Conservation (phyloP, 2,329 filamentous ascomycete genomes). For the Colletotrichum neosansevieriae region DNA sequence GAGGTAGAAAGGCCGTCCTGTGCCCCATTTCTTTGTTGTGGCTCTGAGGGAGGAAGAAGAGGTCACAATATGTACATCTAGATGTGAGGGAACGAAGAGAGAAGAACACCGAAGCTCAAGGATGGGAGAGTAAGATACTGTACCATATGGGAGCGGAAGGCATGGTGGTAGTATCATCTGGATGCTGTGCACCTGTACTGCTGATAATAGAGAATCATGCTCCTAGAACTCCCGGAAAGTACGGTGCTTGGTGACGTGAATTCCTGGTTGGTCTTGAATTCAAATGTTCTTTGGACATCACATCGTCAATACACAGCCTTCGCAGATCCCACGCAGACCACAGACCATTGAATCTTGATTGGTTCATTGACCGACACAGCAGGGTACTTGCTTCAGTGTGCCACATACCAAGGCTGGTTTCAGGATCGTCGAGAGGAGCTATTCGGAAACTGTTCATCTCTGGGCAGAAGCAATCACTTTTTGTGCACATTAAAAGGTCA, state of each 20-base stretch:
- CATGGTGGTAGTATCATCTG: conserved; percentile 3
- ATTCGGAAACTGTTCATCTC: no score
- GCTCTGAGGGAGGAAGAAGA: conserved; percentile 43
- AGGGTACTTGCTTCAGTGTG: no score
- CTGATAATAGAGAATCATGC: conserved; percentile 25
- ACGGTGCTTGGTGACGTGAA: background rate
- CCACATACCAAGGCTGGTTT: no score
- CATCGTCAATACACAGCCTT: no score
- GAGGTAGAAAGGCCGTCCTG: conserved; percentile 43
- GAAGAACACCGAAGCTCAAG: background rate
- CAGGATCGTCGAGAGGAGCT: no score
- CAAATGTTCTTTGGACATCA: no score
- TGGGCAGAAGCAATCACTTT: no score
- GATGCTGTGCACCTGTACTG: conserved; percentile 6
- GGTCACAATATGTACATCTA: conserved; percentile 39
- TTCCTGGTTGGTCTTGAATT: no score
- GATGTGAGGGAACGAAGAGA: conserved; percentile 41
- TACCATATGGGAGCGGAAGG: conserved; percentile 24
- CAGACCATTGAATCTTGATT: no score
- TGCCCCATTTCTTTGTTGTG: background rate
- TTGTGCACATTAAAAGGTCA: no score
- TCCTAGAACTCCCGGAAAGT: background rate
- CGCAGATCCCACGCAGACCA: no score
- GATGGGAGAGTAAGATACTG: conserved; percentile 12
- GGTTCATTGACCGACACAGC: no score